A percentile compares a stretch with the other conserved stretches of the same genome.
phyloP scores from a whole-genome alignment of 805 yeast species.

The Candida tibetensis region DNA sequence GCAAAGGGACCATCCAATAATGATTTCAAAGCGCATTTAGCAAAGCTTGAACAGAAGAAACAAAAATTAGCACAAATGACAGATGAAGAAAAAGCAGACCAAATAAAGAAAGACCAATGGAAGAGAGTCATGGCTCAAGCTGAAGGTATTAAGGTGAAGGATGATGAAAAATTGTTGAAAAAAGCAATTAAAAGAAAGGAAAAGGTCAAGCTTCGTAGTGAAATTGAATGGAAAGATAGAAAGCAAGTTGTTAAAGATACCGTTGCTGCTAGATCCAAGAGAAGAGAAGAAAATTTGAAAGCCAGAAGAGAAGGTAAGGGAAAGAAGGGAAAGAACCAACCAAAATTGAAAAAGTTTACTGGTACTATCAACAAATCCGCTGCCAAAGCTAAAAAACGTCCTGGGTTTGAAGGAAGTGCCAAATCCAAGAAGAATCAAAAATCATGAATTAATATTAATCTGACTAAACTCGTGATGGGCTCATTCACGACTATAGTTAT shows the following conservation, averaged over 20 bases:
- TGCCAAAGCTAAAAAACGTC: constrained; percentile 51
- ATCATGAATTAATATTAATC: background rate
- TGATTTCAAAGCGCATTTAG: constrained; percentile 81
- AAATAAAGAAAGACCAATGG: constrained; percentile 81
- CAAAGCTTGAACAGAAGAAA: constrained; percentile 71
- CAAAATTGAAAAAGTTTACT: constrained; percentile 64
- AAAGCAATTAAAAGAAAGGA: constrained; percentile 85
- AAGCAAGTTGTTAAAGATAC: constrained; percentile 74
- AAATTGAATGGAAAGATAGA: constrained; percentile 89
- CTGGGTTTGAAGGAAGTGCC: constrained; percentile 88
- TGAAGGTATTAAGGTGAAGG: constrained; percentile 84
- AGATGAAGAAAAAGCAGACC: constrained; percentile 55
- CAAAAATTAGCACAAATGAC: constrained; percentile 57
- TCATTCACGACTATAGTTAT: background rate
- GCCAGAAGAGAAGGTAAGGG: constrained; percentile 85
- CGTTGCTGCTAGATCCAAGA: constrained; percentile 70
- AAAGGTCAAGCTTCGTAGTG: constrained; percentile 79
- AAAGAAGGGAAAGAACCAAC: constrained; percentile 69
- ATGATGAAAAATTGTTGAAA: constrained; percentile 83
- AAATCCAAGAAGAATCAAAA: constrained; percentile 35
- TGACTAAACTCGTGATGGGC: background rate
- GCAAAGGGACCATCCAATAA: constrained; percentile 82
- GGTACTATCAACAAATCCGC: constrained; percentile 49
- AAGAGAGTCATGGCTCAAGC: constrained; percentile 76
- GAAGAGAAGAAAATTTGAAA: constrained; percentile 88